Percentiles rank a stretch among this genome's conserved stretches.
Evolutionary conservation across 768 basidiomycete species (phyloP).

Genomic region (Amanita phalloides): DNA sequence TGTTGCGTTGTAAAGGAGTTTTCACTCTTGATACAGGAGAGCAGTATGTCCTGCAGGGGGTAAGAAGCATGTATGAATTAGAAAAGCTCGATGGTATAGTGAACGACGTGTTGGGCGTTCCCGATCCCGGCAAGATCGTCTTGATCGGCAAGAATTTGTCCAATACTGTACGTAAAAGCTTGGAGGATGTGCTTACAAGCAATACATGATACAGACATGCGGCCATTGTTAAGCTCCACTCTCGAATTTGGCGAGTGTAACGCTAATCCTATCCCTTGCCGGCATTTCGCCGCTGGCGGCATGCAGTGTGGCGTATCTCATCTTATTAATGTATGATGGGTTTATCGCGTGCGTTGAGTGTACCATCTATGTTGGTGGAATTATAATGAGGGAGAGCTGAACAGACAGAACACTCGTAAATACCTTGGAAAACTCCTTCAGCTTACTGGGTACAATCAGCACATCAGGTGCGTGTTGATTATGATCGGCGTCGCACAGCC

Average conservation of each 20-base stretch:
- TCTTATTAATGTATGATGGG: slow-evolving; percentile 66
- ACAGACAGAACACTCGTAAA: not conserved
- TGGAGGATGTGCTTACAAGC: slow-evolving; percentile 25
- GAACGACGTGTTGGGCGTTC: slow-evolving; percentile 35
- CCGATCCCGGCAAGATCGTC: slow-evolving; percentile 69
- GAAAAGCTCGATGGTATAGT: slow-evolving; percentile 24
- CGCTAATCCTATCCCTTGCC: slow-evolving; percentile 23
- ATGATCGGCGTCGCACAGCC: slow-evolving; percentile 23
- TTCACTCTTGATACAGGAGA: slow-evolving; percentile 44
- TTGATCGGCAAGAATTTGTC: slow-evolving; percentile 79
- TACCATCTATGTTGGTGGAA: slow-evolving; percentile 41
- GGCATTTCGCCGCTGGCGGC: slow-evolving; percentile 17
- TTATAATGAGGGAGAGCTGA: not conserved
- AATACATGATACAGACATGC: not conserved
- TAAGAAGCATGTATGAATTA: slow-evolving; percentile 84
- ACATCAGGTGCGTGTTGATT: slow-evolving; percentile 65
- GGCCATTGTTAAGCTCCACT: not conserved
- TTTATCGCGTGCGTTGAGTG: slow-evolving; percentile 76
- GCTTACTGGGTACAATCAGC: slow-evolving; percentile 74
- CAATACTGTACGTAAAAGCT: slow-evolving; percentile 40
- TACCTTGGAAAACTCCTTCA: slow-evolving; percentile 89
- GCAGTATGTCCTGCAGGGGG: slow-evolving; percentile 80
- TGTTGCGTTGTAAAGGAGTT: slow-evolving; percentile 86
- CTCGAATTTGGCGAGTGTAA: slow-evolving; percentile 22
- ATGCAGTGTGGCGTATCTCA: slow-evolving; percentile 38